phyloP scores from a whole-genome alignment of 2,329 filamentous ascomycete species.

The Claviceps humidiphila region DNA sequence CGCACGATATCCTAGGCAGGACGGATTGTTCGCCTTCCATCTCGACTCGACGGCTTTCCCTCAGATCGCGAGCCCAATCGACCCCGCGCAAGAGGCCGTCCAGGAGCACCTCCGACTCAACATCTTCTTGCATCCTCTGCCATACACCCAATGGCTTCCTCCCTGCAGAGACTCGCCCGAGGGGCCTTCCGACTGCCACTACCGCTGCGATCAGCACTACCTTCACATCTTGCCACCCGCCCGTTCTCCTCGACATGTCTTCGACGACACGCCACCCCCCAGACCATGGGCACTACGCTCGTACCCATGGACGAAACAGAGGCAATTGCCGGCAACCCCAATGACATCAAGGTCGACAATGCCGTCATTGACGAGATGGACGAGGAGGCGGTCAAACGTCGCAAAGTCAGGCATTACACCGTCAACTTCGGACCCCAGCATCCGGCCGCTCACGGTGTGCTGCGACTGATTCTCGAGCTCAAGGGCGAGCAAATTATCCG shows the following conservation, averaged over 20 bases:
- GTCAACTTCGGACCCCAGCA: slow-evolving; percentile 99
- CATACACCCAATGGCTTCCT: slow-evolving; percentile 43
- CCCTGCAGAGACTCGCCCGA: slow-evolving; percentile 60
- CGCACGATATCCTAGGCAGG: slow-evolving; percentile 2
- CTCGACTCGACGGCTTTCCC: slow-evolving; percentile 8
- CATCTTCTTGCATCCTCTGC: slow-evolving; percentile 16
- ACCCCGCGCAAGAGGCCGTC: slow-evolving; percentile 22
- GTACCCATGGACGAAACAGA: slow-evolving; percentile 44
- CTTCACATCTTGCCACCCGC: slow-evolving; percentile 30
- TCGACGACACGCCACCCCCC: slow-evolving; percentile 48
- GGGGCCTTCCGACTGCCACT: slow-evolving; percentile 55
- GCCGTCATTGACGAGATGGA: slow-evolving; percentile 31
- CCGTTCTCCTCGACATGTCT: slow-evolving; percentile 52
- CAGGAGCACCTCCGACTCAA: slow-evolving; percentile 16
- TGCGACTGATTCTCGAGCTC: slow-evolving; percentile 92
- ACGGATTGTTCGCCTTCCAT: slow-evolving; percentile 1
- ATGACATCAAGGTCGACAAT: slow-evolving; percentile 30
- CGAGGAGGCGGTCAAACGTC: slow-evolving; percentile 38
- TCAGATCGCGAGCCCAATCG: slow-evolving; percentile 20
- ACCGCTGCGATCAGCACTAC: slow-evolving; percentile 34
- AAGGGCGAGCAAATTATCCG: slow-evolving; percentile 96
- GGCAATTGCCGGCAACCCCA: slow-evolving; percentile 39
- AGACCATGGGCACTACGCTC: slow-evolving; percentile 41
- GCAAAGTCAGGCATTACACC: slow-evolving; percentile 97
- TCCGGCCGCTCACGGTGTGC: slow-evolving; percentile 93